Percentiles rank a stretch among this genome's conserved stretches.
These are phyloP conservation scores for Xylaria sp. DNA, from an alignment of 2,329 filamentous ascomycete genomes.

Conservation along the genomic window DNA sequence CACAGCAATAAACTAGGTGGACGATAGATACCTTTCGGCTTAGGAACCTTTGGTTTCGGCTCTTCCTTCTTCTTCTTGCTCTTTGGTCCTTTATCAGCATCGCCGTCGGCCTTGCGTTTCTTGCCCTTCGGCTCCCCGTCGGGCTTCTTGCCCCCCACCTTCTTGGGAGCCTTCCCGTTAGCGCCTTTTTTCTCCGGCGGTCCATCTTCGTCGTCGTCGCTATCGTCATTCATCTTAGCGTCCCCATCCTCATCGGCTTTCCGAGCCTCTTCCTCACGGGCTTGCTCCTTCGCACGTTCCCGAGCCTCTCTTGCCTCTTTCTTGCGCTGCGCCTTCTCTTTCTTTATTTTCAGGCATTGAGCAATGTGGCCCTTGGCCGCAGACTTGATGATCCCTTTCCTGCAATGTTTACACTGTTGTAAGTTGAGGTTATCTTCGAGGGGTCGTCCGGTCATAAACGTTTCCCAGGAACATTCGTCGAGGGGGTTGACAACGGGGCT, in stretches of 20 bases:
- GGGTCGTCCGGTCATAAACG: slow-evolving; percentile 80
- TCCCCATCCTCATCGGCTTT: slow-evolving; percentile 52
- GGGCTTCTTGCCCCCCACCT: slow-evolving; percentile 66
- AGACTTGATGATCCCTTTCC: slow-evolving; percentile 78
- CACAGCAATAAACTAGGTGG: slow-evolving; percentile 4
- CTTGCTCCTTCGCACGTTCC: slow-evolving; percentile 66
- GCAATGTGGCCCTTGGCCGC: slow-evolving; percentile 79
- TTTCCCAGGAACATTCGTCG: slow-evolving; percentile 74
- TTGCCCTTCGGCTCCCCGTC: slow-evolving; percentile 71
- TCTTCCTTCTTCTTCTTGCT: slow-evolving; percentile 96
- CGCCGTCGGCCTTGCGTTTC: slow-evolving; percentile 75
- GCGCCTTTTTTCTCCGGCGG: slow-evolving; percentile 45
- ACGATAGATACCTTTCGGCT: slow-evolving; percentile 69
- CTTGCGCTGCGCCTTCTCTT: slow-evolving; percentile 76
- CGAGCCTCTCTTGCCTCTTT: slow-evolving; percentile 74
- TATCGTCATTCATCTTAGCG: slow-evolving; percentile 45
- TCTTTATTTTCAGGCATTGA: slow-evolving; percentile 82
- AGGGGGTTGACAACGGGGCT: slow-evolving; percentile 67
- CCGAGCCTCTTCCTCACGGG: slow-evolving; percentile 57
- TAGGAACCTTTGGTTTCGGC: slow-evolving; percentile 78
- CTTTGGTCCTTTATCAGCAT: slow-evolving; percentile 81
- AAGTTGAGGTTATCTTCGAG: slow-evolving; percentile 79
- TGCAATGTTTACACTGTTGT: slow-evolving; percentile 91
- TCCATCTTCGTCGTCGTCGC: slow-evolving; percentile 53
- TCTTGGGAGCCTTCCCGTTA: slow-evolving; percentile 54